These are phyloP conservation scores for Boletus coccyginus DNA, from an alignment of 768 basidiomycete genomes.

Conservation along the genomic window DNA sequence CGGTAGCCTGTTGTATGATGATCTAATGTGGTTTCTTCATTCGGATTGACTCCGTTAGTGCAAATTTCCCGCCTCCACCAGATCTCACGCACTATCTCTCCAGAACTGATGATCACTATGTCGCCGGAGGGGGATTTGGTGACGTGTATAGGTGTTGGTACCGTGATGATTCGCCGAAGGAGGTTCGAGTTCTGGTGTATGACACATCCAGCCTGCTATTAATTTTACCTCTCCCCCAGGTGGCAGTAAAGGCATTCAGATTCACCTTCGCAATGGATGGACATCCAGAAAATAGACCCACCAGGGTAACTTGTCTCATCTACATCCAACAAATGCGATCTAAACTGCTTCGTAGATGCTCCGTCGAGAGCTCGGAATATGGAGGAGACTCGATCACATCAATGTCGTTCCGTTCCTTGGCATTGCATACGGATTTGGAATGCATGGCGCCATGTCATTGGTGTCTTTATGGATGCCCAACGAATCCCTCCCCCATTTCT, in stretches of 20 bases:
- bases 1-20: no score
- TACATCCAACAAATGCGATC: neutral
- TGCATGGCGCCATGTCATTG: conserved; percentile 19
- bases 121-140: neutral
- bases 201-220: neutral
- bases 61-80: neutral
- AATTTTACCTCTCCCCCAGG: conserved; percentile 3
- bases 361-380: conserved; percentile 29
- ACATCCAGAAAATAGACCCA: neutral
- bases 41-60: no score
- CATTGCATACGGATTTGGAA: conserved; percentile 20
- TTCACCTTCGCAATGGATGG: conserved; percentile 3
- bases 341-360: conserved; percentile 10
- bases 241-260: conserved; percentile 23
- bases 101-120: neutral
- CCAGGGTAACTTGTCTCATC: neutral
- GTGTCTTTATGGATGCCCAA: conserved; percentile 33
- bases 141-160: conserved; percentile 4
- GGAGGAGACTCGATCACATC: conserved; percentile 23
- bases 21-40: no score
- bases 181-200: neutral
- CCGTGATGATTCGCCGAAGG: neutral
- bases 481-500: conserved; percentile 20
- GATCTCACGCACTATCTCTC: neutral
- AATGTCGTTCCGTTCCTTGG: conserved; percentile 27